Conservation (phyloP, 306 rosid species). For the Canavalia gladiata region DNA sequence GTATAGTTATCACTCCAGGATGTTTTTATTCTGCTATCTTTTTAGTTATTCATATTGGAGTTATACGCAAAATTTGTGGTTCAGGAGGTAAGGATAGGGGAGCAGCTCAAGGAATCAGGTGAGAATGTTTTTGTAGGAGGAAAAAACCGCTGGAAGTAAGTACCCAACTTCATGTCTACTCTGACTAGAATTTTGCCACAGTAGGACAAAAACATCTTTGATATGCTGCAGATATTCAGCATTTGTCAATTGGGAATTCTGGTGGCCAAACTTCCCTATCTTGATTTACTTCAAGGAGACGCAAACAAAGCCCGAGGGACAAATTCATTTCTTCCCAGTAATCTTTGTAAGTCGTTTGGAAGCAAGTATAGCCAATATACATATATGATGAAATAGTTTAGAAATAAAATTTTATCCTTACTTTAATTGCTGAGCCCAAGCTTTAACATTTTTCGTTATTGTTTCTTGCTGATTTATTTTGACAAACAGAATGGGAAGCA, state of each 20-base stretch:
- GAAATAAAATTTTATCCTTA: conserved; percentile 18
- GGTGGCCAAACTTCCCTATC: conserved; percentile 97
- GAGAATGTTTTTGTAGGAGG: conserved; percentile 97
- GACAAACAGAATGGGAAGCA: conserved; percentile 88
- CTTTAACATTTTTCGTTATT: conserved; percentile 40
- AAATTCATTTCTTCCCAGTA: conserved; percentile 92
- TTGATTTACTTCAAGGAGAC: conserved; percentile 94
- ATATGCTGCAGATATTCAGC: conserved; percentile 74
- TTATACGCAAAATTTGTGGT: conserved; percentile 29
- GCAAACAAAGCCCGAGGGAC: conserved; percentile 97
- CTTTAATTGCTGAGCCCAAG: conserved; percentile 15
- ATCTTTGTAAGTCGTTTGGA: conserved; percentile 75
- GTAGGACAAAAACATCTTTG: conserved; percentile 40
- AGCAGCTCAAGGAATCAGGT: conserved; percentile 85
- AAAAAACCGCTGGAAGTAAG: conserved; percentile 97
- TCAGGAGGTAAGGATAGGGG: conserved; percentile 94
- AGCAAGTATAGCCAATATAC: conserved; percentile 27
- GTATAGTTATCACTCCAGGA: background rate
- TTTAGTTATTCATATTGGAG: conserved; percentile 23
- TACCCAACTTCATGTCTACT: background rate
- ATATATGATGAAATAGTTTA: conserved; percentile 31
- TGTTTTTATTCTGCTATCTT: conserved; percentile 10
- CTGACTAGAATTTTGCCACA: conserved; percentile 22
- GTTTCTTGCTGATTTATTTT: conserved; percentile 44
- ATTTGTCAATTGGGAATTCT: conserved; percentile 96